Percentiles rank a stretch among this genome's conserved stretches.
phyloP scores from a whole-genome alignment of 805 yeast genomes.

The Sugiyamaella mastotermitis region DNA sequence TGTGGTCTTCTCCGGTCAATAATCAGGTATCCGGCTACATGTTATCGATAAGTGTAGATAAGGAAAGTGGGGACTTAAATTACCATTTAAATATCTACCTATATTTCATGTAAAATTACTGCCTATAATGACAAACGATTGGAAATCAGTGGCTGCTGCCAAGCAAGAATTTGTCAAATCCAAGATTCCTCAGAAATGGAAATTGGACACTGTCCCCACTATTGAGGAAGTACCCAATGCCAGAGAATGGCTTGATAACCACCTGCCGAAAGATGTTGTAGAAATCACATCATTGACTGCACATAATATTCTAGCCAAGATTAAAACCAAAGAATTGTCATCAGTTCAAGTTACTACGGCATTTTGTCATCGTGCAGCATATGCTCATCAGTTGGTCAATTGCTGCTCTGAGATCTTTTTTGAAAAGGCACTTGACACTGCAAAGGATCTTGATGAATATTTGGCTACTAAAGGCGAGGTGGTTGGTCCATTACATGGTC shows the following conservation, averaged over 20 bases:
- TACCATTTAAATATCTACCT: too few relatives aligned
- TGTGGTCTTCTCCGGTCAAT: too few relatives aligned
- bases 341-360: slow-evolving; percentile 43
- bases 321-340: slow-evolving; percentile 26
- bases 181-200: slow-evolving; percentile 11
- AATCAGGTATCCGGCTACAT: too few relatives aligned
- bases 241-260: slow-evolving; percentile 8
- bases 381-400: slow-evolving; percentile 51
- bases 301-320: slow-evolving; percentile 31
- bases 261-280: slow-evolving; percentile 14
- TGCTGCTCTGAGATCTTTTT: slow-evolving; percentile 44
- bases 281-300: slow-evolving; percentile 7
- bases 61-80: too few relatives aligned
- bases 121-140: too few relatives aligned
- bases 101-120: too few relatives aligned
- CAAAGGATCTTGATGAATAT: slow-evolving; percentile 49
- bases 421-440: slow-evolving; percentile 52
- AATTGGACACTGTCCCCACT: slow-evolving; percentile 6
- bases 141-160: slow-evolving; percentile 59
- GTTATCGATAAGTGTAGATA: too few relatives aligned
- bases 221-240: slow-evolving; percentile 5
- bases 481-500: slow-evolving; percentile 59
- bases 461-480: slow-evolving; percentile 41
- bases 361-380: slow-evolving; percentile 51
- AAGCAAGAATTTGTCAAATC: slow-evolving; percentile 4